Evolutionary conservation across 2,329 filamentous ascomycete species (phyloP), one percentile per base, ranked within the genome.

Genomic region (Cladobotryum protrusum): DNA sequence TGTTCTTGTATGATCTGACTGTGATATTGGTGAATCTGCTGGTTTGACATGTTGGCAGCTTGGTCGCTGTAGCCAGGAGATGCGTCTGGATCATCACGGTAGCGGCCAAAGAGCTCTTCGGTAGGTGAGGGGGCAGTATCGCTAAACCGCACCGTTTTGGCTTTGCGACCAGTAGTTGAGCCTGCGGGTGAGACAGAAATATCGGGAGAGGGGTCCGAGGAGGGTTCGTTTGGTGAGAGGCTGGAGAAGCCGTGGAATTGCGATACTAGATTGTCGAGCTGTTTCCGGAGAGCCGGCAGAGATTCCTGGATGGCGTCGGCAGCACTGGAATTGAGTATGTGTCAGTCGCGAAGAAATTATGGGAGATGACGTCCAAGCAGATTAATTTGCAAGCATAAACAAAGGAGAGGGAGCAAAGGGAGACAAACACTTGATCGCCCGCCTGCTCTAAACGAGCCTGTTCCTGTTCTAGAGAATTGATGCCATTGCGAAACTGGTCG

Each of bases 1-100:
- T 99, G 93, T 54, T 96, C 85, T n/a, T 79, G 77, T 35, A 99
- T 74, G 20, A 96, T 83, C 54, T 83, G 82, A 49, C 78, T 74
- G 70, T 99, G 93, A 68, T 95, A 91, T 18, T 79, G 76, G 70
- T 96, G 87, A 56, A 97, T 85, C 69, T 96, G 89, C 66, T 85
- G 76, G 68, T 97, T 97, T 64, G 79, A 77, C 63, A 96, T 75
- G 9, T 70, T 65, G 5, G 69, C 69, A 13, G 83, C 77, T 56
- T 86, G 72, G 47, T 83, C 79, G 35, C 72, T 72, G 68, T 85
- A 84, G 20, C 81, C 81, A 49, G 78, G 66, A 12, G 59, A 66
- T 54, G 81, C 69, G 48, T 65, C 67, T 1, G 85, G 85, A 58
- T 89, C 80, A 63, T 92, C 87, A 53, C 81, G 79, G 69, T 92